A percentile compares a stretch with the other conserved stretches of the same genome.
phyloP scores from a whole-genome alignment of 306 rosid species.

The Acacia melanoxylon region DNA sequence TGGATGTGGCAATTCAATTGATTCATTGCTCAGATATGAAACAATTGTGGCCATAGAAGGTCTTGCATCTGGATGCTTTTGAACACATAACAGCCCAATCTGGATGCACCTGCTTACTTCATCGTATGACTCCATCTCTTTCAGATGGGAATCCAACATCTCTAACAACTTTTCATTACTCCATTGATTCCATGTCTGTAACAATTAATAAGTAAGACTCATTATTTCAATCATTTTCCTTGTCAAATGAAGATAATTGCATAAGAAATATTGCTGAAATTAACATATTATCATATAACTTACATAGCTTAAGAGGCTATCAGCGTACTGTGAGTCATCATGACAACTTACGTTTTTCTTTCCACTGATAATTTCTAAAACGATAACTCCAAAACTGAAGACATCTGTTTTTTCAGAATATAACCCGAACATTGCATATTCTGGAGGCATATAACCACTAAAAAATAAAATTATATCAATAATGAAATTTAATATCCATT shows the following conservation, averaged over 20 bases:
- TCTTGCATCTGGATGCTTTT: slow-evolving; percentile 28
- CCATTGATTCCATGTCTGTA: slow-evolving; percentile 47
- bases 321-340: neutral
- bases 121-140: neutral
- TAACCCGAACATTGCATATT: slow-evolving; percentile 29
- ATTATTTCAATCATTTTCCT: neutral
- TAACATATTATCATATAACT: neutral
- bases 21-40: slow-evolving; percentile 23
- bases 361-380: slow-evolving; percentile 34
- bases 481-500: neutral
- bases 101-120: slow-evolving; percentile 47
- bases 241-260: too few species aligned
- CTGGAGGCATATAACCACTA: slow-evolving; percentile 40
- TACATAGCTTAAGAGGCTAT: slow-evolving; percentile 27
- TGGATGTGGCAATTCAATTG: slow-evolving; percentile 34
- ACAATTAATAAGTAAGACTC: neutral
- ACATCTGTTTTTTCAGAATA: slow-evolving; percentile 28
- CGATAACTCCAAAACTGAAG: slow-evolving; percentile 33
- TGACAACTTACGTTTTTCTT: slow-evolving; percentile 11
- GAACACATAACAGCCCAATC: slow-evolving; percentile 45
- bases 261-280: too few species aligned
- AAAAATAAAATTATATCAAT: neutral
- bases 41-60: slow-evolving; percentile 22
- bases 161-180: slow-evolving; percentile 22
- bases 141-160: slow-evolving; percentile 39